Evolutionary conservation across 371 early-diverging fungal species (phyloP).

Genomic region (Mortierella sp.): DNA sequence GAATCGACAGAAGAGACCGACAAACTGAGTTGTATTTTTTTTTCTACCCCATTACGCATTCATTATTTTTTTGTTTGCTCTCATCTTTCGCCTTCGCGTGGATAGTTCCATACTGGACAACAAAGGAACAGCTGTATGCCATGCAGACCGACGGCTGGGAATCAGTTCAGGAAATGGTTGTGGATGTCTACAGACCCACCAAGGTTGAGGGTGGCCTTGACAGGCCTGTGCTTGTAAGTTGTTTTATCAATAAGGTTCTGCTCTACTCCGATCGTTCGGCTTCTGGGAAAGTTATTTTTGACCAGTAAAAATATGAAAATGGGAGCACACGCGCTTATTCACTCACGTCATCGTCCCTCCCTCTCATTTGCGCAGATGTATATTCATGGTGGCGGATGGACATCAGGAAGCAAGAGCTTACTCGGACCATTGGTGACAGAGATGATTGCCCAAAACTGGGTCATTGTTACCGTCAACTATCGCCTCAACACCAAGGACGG

Average conservation of each 20-base stretch:
- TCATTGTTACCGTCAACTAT: conserved; percentile 78
- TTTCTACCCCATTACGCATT: neutral
- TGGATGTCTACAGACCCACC: conserved; percentile 45
- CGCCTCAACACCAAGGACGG: conserved; percentile 68
- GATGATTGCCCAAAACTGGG: conserved; percentile 63
- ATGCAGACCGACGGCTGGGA: conserved; percentile 38
- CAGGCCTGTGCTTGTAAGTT: conserved; percentile 52
- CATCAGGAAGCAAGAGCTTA: conserved; percentile 62
- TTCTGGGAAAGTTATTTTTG: neutral
- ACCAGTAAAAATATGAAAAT: neutral
- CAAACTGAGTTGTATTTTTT: neutral
- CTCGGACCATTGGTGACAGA: conserved; percentile 61
- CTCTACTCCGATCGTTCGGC: neutral
- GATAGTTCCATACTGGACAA: conserved; percentile 70
- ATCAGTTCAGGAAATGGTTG: conserved; percentile 31
- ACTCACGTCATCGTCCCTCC: neutral
- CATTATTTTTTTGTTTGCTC: neutral
- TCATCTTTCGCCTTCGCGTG: neutral
- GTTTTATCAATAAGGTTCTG: neutral
- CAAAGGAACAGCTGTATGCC: conserved; percentile 58
- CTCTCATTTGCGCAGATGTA: conserved; percentile 59
- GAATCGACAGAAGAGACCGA: conserved; percentile 1
- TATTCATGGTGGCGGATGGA: conserved; percentile 75
- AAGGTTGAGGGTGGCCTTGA: conserved; percentile 55
- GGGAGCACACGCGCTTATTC: neutral